These are phyloP conservation scores for Scedosporium minutisporum DNA, from an alignment of 2,329 filamentous ascomycete species.

Conservation along the genomic window DNA sequence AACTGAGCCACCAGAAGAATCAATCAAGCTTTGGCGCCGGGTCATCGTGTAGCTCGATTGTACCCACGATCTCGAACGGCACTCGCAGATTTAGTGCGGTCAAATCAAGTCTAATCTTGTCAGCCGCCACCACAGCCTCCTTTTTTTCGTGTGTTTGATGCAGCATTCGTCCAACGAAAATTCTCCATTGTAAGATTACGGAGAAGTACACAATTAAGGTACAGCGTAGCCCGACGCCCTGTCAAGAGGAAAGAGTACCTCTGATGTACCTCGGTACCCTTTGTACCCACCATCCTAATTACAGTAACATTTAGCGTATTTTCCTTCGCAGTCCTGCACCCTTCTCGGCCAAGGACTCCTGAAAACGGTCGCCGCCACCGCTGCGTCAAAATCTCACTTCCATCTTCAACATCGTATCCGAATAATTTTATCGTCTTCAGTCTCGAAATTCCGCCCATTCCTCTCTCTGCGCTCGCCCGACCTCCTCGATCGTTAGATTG, in stretches of 20 bases:
- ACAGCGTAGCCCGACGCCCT: not conserved
- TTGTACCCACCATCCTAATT: not conserved
- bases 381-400: not conserved
- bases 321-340: not conserved
- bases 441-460: not conserved
- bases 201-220: no score
- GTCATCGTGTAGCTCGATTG: no score
- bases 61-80: no score
- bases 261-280: not conserved
- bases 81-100: not conserved
- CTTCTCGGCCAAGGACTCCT: not conserved
- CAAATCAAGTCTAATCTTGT: not conserved
- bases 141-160: not conserved
- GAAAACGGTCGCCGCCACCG: not conserved
- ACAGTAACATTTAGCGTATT: not conserved
- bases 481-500: not conserved
- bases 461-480: not conserved
- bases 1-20: no score
- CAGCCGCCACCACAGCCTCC: not conserved
- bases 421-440: not conserved
- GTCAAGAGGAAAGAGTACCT: not conserved
- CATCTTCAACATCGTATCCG: not conserved
- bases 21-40: no score
- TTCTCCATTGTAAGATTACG: not conserved
- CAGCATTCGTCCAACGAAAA: not conserved